Evolutionary conservation across 2,329 filamentous ascomycete genomes (phyloP).

Genomic region (Xylaria sp.): DNA sequence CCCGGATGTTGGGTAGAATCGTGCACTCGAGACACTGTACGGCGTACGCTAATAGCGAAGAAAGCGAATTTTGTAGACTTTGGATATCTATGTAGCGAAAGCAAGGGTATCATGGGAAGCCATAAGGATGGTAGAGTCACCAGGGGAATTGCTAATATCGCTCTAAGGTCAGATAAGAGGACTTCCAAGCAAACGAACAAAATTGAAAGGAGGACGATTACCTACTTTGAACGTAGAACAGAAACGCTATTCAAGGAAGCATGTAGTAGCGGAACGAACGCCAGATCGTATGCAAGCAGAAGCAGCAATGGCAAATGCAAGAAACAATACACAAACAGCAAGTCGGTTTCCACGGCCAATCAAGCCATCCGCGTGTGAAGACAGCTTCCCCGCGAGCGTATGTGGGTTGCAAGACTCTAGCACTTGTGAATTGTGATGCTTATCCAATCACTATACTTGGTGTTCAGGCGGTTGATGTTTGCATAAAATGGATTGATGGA

Average conservation of each 20-base stretch:
- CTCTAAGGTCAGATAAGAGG: constrained; percentile 20
- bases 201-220: not conserved
- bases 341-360: constrained; percentile 21
- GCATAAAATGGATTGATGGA: constrained; percentile 16
- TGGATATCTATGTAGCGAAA: constrained; percentile 27
- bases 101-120: constrained; percentile 51
- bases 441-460: not conserved
- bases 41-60: constrained; percentile 10
- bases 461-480: constrained; percentile 11
- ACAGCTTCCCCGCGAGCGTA: constrained; percentile 12
- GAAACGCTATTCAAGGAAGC: constrained; percentile 21
- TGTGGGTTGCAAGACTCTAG: constrained; percentile 3
- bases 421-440: constrained; percentile 4
- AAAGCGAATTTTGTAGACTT: not conserved
- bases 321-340: constrained; percentile 18
- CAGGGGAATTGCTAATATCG: constrained; percentile 32
- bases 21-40: constrained; percentile 43
- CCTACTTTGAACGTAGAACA: constrained; percentile 13
- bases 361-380: constrained; percentile 16
- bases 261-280: constrained; percentile 15
- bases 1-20: constrained; percentile 29
- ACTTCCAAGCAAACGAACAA: constrained; percentile 14
- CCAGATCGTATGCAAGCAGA: constrained; percentile 25
- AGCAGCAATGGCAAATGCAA: constrained; percentile 22
- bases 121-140: constrained; percentile 51